Base-by-base conservation (phyloP, 2,329 filamentous ascomycete genomes). In the Teratosphaeriaceae sp. region DNA sequence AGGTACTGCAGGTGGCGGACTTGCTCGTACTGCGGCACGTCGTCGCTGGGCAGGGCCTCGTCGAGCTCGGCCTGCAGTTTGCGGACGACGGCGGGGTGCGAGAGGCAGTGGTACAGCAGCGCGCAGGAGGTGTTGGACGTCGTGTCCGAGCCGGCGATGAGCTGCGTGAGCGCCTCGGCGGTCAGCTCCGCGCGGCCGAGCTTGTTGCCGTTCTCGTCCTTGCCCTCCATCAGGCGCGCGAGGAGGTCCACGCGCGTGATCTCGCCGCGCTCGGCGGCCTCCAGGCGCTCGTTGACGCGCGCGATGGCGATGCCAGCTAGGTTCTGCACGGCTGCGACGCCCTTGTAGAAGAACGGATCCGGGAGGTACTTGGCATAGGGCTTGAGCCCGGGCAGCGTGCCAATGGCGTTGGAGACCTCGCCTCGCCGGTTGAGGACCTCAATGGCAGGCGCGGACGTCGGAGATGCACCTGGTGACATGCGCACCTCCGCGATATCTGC, bases 281-380 rank as follows among this genome's bases (percentile, higher is more conserved):
- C 82, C 1, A 94, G 71, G 13, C 88, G 78, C 15, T 78, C 73
- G 51, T 81, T 82, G 38, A 95, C 89, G 4, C 86, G 76, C 1
- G 88, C 87, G 43, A 90, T 83, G 22, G 88, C 89, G 52, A 95
- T 95, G 30, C 88, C 88, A 0, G 88, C 86, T 2, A 96, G 76
- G 56, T 87, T 82, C 58, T 88, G 68, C 0, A 95, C 56, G 18
- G 59, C 59, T 34, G 50, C 58, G 42, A 62, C 52, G 27, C 54
- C 61, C 35, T 60, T 62, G 45, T 52, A 60, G 53, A 64, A 64
- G 49, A 62, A 61, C 1, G 58, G 55, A 50, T 61, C 58, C 19
- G 58, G 84, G 8, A 94, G 66, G 63, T 82, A 90, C 55, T 79
- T 80, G 15, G 88, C 88, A 53, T 79, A 94, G 0, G 87, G 85